Percentiles rank a stretch among this genome's conserved stretches.
Conservation (phyloP, 1,139 yeast genomes). For the Candida sp. region DNA sequence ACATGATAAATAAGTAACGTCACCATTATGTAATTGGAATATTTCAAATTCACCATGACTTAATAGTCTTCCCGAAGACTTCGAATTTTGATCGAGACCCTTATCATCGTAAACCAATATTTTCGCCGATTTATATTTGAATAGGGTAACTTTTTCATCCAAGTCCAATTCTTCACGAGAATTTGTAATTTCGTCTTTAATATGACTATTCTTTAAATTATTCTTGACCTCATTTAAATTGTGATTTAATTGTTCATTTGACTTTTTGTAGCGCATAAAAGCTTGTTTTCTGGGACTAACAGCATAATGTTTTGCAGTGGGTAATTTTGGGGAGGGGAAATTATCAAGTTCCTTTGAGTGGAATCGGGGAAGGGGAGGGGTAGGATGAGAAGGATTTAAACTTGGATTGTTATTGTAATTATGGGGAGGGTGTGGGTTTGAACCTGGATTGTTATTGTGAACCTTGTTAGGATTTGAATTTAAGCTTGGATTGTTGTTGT, state of each 20-base stretch:
- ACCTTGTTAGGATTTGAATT: neutral
- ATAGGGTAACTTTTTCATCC: conserved; percentile 38
- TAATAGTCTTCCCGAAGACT: conserved; percentile 41
- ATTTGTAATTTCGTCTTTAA: neutral
- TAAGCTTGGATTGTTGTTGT: too few relatives aligned
- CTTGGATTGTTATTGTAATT: too few relatives aligned
- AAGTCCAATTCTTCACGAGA: conserved; percentile 13
- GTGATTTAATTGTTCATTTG: conserved; percentile 18
- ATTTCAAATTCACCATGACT: conserved; percentile 65
- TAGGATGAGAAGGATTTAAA: too few relatives aligned
- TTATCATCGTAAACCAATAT: conserved; percentile 44
- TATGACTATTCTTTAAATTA: conserved; percentile 13
- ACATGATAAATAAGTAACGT: conserved; percentile 62
- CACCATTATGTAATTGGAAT: conserved; percentile 61
- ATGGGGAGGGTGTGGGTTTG: too few relatives aligned
- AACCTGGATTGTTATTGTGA: neutral
- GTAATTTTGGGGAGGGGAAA: neutral
- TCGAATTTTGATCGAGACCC: conserved; percentile 11
- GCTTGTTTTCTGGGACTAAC: conserved; percentile 41
- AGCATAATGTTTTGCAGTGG: conserved; percentile 2
- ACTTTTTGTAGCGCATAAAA: conserved; percentile 35
- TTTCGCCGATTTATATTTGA: conserved; percentile 33
- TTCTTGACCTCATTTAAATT: conserved; percentile 27
- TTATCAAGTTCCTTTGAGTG: neutral
- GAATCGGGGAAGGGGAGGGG: too few relatives aligned